A percentile compares a stretch with the other conserved stretches of the same genome.
Conservation (phyloP, 2,329 filamentous ascomycete genomes). For the Aspergillus ustus region DNA sequence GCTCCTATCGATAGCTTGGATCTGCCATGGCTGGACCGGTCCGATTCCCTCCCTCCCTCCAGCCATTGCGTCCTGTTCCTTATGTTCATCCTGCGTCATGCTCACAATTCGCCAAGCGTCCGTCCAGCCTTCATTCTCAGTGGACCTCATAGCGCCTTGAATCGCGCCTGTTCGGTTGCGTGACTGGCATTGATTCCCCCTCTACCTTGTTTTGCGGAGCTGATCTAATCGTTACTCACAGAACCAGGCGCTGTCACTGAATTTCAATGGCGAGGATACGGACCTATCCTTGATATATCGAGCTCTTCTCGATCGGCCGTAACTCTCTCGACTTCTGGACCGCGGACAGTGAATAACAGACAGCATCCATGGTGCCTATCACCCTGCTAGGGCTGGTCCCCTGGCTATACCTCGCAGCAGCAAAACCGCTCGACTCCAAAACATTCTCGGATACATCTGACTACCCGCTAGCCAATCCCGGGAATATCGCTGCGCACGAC, state of each 20-base stretch:
- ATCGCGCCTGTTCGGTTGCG: not conserved
- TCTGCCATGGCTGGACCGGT: not conserved
- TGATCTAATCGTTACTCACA: not conserved
- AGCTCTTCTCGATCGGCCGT: not conserved
- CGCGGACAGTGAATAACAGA: not conserved
- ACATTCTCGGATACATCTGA: constrained; percentile 32
- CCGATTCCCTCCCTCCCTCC: not conserved
- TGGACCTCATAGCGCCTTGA: not conserved
- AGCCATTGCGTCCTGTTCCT: not conserved
- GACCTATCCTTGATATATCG: not conserved
- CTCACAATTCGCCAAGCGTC: not conserved
- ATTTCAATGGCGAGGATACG: not conserved
- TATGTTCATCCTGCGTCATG: not conserved
- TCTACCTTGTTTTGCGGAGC: not conserved
- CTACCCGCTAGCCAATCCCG: constrained; percentile 34
- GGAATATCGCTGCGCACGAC: constrained; percentile 37
- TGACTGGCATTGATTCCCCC: not conserved
- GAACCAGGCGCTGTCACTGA: not conserved
- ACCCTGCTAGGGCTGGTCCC: constrained; percentile 13
- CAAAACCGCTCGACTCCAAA: constrained; percentile 11
- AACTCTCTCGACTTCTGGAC: not conserved
- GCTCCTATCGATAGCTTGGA: not conserved
- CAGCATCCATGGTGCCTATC: constrained; percentile 7
- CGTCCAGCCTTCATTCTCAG: not conserved
- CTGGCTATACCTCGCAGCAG: constrained; percentile 22